phyloP scores from a whole-genome alignment of 164 flowering plant genomes.

The Stephania japonica region DNA sequence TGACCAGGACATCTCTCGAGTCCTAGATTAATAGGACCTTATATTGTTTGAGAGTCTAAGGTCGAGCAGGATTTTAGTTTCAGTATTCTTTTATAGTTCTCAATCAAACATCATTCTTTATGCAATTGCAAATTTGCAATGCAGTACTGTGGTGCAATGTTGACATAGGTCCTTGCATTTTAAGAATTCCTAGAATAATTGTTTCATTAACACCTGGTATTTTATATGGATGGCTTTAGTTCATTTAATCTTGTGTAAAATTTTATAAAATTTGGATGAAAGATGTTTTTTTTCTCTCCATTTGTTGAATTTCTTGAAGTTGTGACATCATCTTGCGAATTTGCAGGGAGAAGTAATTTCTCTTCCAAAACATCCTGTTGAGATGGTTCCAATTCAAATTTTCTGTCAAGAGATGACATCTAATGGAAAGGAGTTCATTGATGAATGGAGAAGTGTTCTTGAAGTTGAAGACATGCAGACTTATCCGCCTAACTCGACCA shows the following conservation, averaged over 20 bases:
- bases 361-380: constrained; percentile 47
- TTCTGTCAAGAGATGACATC: constrained; percentile 24
- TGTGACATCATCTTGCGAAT: constrained; percentile 12
- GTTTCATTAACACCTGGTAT: background rate
- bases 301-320: background rate
- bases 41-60: no score
- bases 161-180: no score
- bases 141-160: no score
- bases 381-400: constrained; percentile 54
- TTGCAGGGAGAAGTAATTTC: constrained; percentile 60
- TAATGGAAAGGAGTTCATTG: constrained; percentile 21
- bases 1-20: no score
- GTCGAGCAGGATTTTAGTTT: no score
- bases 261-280: background rate
- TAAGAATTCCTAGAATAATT: no score
- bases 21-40: no score
- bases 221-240: background rate
- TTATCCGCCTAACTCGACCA: constrained; percentile 29
- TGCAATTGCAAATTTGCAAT: no score
- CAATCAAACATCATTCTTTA: no score
- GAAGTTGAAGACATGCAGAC: constrained; percentile 36
- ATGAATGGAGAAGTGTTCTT: constrained; percentile 42
- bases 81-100: no score
- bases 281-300: background rate
- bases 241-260: background rate